These are phyloP conservation scores for Globisporangium acanthophoron DNA, from an alignment of 352 stramenopile species.

Conservation along the genomic window DNA sequence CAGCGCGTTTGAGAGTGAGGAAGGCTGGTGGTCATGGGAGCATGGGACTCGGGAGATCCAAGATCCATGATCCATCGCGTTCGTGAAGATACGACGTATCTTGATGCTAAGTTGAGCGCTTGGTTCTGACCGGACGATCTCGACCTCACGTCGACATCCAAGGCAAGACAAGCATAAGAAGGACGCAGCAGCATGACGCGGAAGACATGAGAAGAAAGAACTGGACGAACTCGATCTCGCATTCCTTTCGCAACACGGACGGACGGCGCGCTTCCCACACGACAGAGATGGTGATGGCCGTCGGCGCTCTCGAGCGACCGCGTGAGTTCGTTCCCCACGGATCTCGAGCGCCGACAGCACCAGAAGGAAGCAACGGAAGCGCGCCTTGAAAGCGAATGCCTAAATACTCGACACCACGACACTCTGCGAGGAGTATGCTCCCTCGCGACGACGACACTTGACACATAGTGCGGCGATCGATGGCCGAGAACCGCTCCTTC, in stretches of 20 bases:
- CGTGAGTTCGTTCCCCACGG: conserved; percentile 1
- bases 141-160: too few species aligned
- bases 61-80: too few species aligned
- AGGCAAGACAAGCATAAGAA: not conserved
- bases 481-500: not conserved
- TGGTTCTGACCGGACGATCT: too few species aligned
- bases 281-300: not conserved
- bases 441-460: not conserved
- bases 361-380: not conserved
- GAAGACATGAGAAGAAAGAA: not conserved
- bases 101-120: too few species aligned
- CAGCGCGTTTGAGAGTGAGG: not conserved
- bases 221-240: not conserved
- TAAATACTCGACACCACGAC: not conserved
- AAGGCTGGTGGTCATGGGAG: too few species aligned
- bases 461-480: not conserved
- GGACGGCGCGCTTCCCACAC: not conserved
- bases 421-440: not conserved
- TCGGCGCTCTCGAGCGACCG: not conserved
- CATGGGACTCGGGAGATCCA: too few species aligned
- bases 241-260: not conserved
- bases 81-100: too few species aligned
- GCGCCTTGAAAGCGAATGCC: not conserved
- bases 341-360: not conserved
- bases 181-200: not conserved